Conservation (phyloP, 2,329 filamentous ascomycete genomes). For the Ceratocystis eucalypticola region DNA sequence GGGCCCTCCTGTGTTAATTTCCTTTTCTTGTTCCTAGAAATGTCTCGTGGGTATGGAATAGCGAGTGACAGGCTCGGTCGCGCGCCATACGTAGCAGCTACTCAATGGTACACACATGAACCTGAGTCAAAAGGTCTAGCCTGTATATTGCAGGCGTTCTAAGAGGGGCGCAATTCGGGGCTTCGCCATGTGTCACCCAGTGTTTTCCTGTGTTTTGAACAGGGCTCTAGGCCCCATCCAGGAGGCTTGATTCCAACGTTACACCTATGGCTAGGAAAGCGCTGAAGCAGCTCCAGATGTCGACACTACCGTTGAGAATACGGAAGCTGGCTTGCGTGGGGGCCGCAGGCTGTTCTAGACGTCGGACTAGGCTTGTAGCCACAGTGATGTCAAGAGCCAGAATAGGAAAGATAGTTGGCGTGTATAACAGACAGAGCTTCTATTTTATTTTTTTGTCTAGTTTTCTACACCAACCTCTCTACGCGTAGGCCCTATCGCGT, state of each 20-base stretch:
- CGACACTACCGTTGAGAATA: neutral
- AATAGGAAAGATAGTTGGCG: neutral
- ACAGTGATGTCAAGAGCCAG: neutral
- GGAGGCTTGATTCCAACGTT: neutral
- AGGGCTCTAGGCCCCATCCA: neutral
- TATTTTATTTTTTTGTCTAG: neutral
- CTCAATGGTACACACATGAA: neutral
- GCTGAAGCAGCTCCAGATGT: neutral
- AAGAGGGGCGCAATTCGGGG: neutral
- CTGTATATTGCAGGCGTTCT: neutral
- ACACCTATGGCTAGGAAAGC: neutral
- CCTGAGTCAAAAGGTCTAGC: neutral
- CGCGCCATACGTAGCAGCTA: neutral
- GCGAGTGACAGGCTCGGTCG: neutral
- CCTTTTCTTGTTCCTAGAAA: neutral
- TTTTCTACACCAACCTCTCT: too few species aligned
- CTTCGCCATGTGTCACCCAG: neutral
- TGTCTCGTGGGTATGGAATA: neutral
- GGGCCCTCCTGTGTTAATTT: neutral
- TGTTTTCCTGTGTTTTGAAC: neutral
- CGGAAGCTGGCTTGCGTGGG: neutral
- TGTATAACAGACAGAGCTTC: neutral
- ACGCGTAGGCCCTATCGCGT: too few species aligned
- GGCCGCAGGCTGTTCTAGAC: neutral
- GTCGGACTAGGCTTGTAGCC: neutral